Conservation (phyloP, 768 basidiomycete species). For the Sarcodon aspratus region DNA sequence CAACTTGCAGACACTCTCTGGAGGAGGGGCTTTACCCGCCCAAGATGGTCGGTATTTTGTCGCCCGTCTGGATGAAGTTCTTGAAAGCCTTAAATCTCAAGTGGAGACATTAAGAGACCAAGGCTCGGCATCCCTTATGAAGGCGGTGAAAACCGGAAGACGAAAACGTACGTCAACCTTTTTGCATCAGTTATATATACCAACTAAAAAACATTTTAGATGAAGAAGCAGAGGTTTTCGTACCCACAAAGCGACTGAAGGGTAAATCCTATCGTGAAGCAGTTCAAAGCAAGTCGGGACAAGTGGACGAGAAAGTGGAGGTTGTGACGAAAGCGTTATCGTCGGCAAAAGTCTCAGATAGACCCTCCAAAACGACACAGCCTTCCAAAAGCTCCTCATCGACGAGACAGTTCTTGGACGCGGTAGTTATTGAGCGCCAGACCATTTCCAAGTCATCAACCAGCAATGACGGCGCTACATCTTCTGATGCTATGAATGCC, state of each 20-base stretch:
- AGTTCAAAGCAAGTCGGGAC: slow-evolving; percentile 19
- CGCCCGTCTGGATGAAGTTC: slow-evolving; percentile 57
- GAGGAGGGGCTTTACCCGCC: slow-evolving; percentile 50
- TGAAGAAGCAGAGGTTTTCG: slow-evolving; percentile 34
- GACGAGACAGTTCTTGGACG: slow-evolving; percentile 37
- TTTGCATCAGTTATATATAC: slow-evolving; percentile 1
- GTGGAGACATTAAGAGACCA: slow-evolving; percentile 56
- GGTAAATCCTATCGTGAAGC: slow-evolving; percentile 66
- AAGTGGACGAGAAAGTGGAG: slow-evolving; percentile 1
- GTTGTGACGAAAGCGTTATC: background rate
- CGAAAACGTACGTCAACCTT: slow-evolving; percentile 36
- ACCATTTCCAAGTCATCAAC: slow-evolving; percentile 9
- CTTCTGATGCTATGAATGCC: slow-evolving; percentile 8
- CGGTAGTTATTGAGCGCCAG: slow-evolving; percentile 32
- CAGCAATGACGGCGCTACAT: slow-evolving; percentile 20
- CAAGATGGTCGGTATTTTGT: slow-evolving; percentile 86
- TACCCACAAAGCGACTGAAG: slow-evolving; percentile 56
- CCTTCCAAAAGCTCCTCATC: slow-evolving; percentile 1
- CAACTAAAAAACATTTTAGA: slow-evolving; percentile 21
- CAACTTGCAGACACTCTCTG: slow-evolving; percentile 65
- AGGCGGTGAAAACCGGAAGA: slow-evolving; percentile 52
- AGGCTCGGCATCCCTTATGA: slow-evolving; percentile 49
- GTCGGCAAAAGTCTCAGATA: background rate
- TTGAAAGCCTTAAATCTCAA: slow-evolving; percentile 49
- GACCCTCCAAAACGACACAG: slow-evolving; percentile 1